Conservation (phyloP, 1,284 basidiomycete species). For the Xerocomus nothofagi region DNA sequence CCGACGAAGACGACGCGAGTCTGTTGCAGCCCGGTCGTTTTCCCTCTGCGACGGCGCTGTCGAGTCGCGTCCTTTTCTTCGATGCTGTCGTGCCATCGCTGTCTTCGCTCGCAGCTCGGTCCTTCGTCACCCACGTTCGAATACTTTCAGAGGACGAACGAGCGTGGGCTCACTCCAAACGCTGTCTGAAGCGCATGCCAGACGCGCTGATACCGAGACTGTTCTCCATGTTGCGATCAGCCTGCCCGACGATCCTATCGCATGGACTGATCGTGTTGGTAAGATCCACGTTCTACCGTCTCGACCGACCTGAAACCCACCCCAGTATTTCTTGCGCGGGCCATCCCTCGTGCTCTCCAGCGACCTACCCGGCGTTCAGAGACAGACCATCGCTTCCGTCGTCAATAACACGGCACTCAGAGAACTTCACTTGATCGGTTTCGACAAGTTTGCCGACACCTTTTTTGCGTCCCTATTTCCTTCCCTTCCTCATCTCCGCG, state of each 20-base stretch:
- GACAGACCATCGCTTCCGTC: slow-evolving; percentile 50
- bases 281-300: slow-evolving; percentile 17
- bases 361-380: slow-evolving; percentile 53
- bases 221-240: slow-evolving; percentile 48
- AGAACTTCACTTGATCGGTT: slow-evolving; percentile 50
- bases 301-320: slow-evolving; percentile 1
- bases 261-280: slow-evolving; percentile 59
- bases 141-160: slow-evolving; percentile 40
- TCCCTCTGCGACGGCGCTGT: slow-evolving; percentile 53
- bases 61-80: slow-evolving; percentile 41
- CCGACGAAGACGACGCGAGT: slow-evolving; percentile 42
- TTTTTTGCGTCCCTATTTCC: slow-evolving; percentile 50
- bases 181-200: slow-evolving; percentile 49
- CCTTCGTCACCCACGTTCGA: slow-evolving; percentile 50
- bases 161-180: slow-evolving; percentile 41
- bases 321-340: slow-evolving; percentile 62
- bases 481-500: slow-evolving; percentile 45
- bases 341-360: slow-evolving; percentile 47
- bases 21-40: slow-evolving; percentile 35
- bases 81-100: slow-evolving; percentile 42
- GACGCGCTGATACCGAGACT: slow-evolving; percentile 52
- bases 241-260: slow-evolving; percentile 51
- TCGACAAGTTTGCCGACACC: slow-evolving; percentile 52
- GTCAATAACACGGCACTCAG: slow-evolving; percentile 41
- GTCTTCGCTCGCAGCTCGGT: slow-evolving; percentile 48